phyloP scores from a whole-genome alignment of 768 basidiomycete species.

The Russula virescens region DNA sequence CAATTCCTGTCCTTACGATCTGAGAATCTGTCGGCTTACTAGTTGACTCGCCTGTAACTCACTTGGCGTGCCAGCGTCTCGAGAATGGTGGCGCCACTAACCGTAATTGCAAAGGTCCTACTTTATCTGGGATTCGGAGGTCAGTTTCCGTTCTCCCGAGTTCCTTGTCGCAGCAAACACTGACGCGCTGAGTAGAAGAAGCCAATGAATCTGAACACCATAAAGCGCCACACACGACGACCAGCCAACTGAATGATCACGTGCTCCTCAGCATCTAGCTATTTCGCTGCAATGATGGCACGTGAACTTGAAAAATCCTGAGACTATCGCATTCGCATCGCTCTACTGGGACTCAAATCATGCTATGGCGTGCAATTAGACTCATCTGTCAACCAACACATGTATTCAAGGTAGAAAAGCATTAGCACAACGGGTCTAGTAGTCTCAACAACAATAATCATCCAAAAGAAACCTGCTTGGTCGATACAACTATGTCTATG shows the following conservation, averaged over 20 bases:
- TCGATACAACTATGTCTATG: slow-evolving; percentile 15
- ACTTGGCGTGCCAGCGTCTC: too few relatives aligned
- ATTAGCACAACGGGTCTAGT: neutral
- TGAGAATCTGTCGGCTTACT: too few relatives aligned
- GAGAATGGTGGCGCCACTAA: too few relatives aligned
- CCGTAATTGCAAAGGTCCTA: too few relatives aligned
- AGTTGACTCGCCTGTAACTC: too few relatives aligned
- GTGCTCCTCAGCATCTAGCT: slow-evolving; percentile 7
- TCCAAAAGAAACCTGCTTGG: slow-evolving; percentile 26
- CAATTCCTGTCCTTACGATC: too few relatives aligned
- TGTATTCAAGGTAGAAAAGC: neutral
- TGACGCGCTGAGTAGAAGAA: too few relatives aligned
- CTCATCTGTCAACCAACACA: neutral
- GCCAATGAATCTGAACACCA: neutral
- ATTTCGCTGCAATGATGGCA: neutral
- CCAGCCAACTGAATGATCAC: neutral
- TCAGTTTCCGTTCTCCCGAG: too few relatives aligned
- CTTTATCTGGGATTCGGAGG: too few relatives aligned
- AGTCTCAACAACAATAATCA: slow-evolving; percentile 9
- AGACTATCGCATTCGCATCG: neutral
- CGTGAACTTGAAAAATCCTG: neutral
- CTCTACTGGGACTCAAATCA: neutral
- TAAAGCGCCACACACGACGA: neutral
- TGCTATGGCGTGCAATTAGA: neutral
- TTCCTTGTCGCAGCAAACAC: too few relatives aligned